Percentiles rank a stretch among this genome's conserved stretches.
Conservation (phyloP, 768 basidiomycete species). For the Boletus vinaceobasis region DNA sequence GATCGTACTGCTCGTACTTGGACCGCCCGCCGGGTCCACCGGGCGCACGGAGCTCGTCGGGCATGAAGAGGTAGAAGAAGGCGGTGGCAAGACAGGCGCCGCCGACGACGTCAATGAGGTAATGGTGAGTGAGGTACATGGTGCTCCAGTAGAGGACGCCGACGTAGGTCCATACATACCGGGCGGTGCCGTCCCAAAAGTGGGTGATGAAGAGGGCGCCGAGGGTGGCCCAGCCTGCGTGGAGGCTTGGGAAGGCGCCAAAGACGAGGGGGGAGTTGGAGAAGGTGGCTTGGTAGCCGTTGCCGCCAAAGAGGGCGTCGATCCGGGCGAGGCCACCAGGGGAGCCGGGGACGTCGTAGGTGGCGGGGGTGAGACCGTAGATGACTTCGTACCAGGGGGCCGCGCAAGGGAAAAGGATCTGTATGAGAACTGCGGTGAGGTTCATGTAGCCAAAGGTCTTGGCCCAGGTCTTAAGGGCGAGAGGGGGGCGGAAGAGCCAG, state of each 20-base stretch:
- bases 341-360: slow-evolving; percentile 89
- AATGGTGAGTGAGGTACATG: slow-evolving; percentile 98
- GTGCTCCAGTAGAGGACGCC: slow-evolving; percentile 94
- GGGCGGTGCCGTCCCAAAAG: slow-evolving; percentile 79
- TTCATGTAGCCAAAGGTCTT: slow-evolving; percentile 92
- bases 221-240: slow-evolving; percentile 86
- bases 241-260: slow-evolving; percentile 94
- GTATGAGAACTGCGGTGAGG: slow-evolving; percentile 79
- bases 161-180: slow-evolving; percentile 78
- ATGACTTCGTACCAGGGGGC: slow-evolving; percentile 98
- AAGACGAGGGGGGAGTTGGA: slow-evolving; percentile 90
- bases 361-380: slow-evolving; percentile 92
- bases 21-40: slow-evolving; percentile 39
- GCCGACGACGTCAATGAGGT: slow-evolving; percentile 95
- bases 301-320: slow-evolving; percentile 76
- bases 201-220: slow-evolving; percentile 92
- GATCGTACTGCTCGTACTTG: slow-evolving; percentile 77
- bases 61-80: slow-evolving; percentile 86
- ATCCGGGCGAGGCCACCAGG: slow-evolving; percentile 92
- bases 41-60: slow-evolving; percentile 66
- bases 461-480: slow-evolving; percentile 80
- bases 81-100: slow-evolving; percentile 87
- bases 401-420: slow-evolving; percentile 88
- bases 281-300: slow-evolving; percentile 77
- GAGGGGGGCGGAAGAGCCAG: slow-evolving; percentile 86